Base-by-base conservation (phyloP, 208 protist genomes). In the Porcisia hertigi region DNA sequence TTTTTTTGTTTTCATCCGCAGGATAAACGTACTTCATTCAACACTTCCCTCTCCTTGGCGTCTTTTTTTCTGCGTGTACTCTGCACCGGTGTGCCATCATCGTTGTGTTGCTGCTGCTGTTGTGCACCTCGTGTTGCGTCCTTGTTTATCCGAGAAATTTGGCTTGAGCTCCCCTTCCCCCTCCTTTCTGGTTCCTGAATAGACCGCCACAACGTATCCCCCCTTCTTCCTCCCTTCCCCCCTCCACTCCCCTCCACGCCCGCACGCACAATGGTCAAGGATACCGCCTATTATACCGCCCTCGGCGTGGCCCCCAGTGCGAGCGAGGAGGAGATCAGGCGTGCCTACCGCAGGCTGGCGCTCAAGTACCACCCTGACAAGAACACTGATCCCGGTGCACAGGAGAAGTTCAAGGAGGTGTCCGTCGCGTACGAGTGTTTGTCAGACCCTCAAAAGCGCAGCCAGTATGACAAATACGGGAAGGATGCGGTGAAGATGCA, bases 361-460 rank as follows among this genome's bases (percentile, higher is more conserved):
- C 86, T 98, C n/a, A 97, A 98, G 86, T 98, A 97, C 85, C 96
- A 98, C 74, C 96, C 96, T 60, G 96, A 98, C 69, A 98, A 98
- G 86, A 96, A 97, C 76, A 94, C 89, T 64, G 96, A 97, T 18
- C 83, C 86, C 23, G 82, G 85, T 55, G 92, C 92, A 25, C 88
- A 94, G 82, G 91, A 98, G 53, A 98, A 97, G 86, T 98, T 98
- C 79, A 98, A 98, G 75, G 90, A 95, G 85, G 97, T 99, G 69
- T 98, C 92, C 43, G 86, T 97, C 39, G 99, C 99, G 12, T 99
- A 99, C 82, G 98, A 99, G 64, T 92, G 99, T 43, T 92, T 99
- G 23, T 96, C 86, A 45, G 98, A 99, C 76, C 52, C 85, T 18
- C 90, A 99, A 76, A 99, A 99, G 89, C 91, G 98, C 77, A 79